Evolutionary conservation across 768 basidiomycete genomes (phyloP), one percentile per base, ranked within the genome.

Genomic region (Agaricus bisporus): DNA sequence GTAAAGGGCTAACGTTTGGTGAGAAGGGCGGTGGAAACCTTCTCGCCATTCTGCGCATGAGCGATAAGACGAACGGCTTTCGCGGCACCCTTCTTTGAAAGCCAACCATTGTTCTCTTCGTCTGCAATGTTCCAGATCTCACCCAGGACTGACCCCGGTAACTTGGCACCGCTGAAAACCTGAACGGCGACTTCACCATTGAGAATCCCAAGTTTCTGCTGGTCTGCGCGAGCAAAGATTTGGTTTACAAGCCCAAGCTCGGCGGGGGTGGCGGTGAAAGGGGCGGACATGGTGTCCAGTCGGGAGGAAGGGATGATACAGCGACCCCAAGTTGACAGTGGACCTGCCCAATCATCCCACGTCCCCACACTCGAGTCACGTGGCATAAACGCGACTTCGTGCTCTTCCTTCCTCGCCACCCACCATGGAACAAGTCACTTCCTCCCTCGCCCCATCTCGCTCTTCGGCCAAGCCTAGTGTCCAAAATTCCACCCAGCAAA

Each of bases 61-160:
- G 89, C 93, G 57, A 99, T 92, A 48, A 98, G 76, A 54, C 97
- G 79, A n/a, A 95, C 75, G 25, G 91, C 94, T 56, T 88, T 76
- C 15, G 91, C 85, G 61, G 93, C 90, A 41, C 90, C 89, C 64
- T 91, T 94, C 59, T 81, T 83, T 10, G 92, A 86, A 50, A 99
- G 80, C 72, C 86, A 93, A 2, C 97, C 97, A 56, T 90, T 90
- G 74, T 98, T 95, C 29, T 94, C 86, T 51, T 88, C 85, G 73
- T 99, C 97, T 47, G 93, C 86, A 55, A 98, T 72, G 55, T 75
- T 80, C 95, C 97, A 99, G 58, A 99, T 86, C 72, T 97, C 91
- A 42, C 95, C 91, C 57, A 99, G 83, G 35, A 79, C 77, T 15
- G 78, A 73, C 8, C 91, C 85, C 37, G 82, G 71, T 56, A 98